Base-by-base conservation (phyloP, 306 rosid species). In the Hippophae tibetana region DNA sequence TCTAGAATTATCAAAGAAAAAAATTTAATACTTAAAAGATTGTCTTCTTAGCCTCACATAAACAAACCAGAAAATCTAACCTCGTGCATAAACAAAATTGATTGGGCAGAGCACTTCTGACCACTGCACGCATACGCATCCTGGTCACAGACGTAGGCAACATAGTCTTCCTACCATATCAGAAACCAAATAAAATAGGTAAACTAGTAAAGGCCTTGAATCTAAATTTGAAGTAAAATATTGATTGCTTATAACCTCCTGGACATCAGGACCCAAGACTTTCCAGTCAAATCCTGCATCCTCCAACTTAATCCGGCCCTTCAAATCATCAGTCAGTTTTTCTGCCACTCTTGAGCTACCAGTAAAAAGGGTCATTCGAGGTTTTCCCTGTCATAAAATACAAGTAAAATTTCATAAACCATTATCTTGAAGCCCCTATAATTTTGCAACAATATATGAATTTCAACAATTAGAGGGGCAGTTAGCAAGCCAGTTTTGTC, bases 231-330 rank as follows among this genome's bases (percentile, higher is more conserved):
- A 27, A 51, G 44, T n/a, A 63, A 47, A 61, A 42, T 65, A 38
- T 43, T 18, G 25, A 14, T 27, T 5, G 14, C 46, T 80, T 63
- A 58, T 65, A 72, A 92, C 98, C 98, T 92, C 84, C 56, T 81
- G 86, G 61, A 92, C 96, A 66, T 92, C 98, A 56, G 98, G 98
- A 60, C 98, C 98, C 57, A 87, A 74, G 64, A 92, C 71, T 74
- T 92, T 92, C 98, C 98, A 92, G 81, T 92, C 98, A 77, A 87
- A 92, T 58, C 98, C 98, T 45, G 96, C 98, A 79, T 92, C 98
- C 80, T 92, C 98, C 80, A 92, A 65, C 74, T 83, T 92, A 70
- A 92, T 51, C 6, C 96, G 89, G 48, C 96, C 98, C 72, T 85
- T 87, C 56, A 87, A 69, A 69, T 92, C 98, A 12, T 42, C 77